These are phyloP conservation scores for Wallacemonas sp. DNA, from an alignment of 208 protist species.

Conservation along the genomic window DNA sequence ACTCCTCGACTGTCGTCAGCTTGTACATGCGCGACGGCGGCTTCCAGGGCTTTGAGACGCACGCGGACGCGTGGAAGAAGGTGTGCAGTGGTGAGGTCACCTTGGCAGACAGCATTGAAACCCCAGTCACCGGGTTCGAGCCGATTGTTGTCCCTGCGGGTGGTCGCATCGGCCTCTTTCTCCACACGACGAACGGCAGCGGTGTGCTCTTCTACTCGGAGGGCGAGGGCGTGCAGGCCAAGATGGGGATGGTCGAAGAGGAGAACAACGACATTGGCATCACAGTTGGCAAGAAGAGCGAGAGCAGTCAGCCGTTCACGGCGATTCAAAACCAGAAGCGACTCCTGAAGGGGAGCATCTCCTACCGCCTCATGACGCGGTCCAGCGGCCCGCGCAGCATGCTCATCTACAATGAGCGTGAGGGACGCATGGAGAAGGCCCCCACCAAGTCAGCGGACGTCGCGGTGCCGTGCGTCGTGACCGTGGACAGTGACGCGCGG, in stretches of 20 bases:
- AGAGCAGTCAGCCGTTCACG: constrained; percentile 67
- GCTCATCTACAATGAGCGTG: constrained; percentile 44
- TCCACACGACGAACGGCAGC: constrained; percentile 84
- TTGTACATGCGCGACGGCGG: constrained; percentile 73
- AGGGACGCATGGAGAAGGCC: constrained; percentile 15
- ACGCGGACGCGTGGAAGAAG: constrained; percentile 51
- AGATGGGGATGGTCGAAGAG: constrained; percentile 72
- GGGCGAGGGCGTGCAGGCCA: constrained; percentile 67
- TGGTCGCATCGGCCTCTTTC: constrained; percentile 65
- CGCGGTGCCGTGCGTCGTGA: not conserved
- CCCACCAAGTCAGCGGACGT: constrained; percentile 6
- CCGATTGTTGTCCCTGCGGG: constrained; percentile 72
- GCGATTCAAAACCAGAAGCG: constrained; percentile 78
- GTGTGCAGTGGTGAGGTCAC: constrained; percentile 56
- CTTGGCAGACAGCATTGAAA: constrained; percentile 58
- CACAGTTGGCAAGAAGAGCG: constrained; percentile 84
- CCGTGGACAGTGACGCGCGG: constrained; percentile 8
- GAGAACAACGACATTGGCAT: constrained; percentile 88
- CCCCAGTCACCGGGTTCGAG: constrained; percentile 61
- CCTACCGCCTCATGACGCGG: constrained; percentile 69
- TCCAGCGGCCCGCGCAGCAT: constrained; percentile 56
- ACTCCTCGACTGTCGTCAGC: constrained; percentile 52
- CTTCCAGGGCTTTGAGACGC: constrained; percentile 74
- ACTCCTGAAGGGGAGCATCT: constrained; percentile 79
- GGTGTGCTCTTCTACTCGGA: constrained; percentile 87